Conservation (phyloP, 805 yeast species). For the Starmerella khaoyaiensis region DNA sequence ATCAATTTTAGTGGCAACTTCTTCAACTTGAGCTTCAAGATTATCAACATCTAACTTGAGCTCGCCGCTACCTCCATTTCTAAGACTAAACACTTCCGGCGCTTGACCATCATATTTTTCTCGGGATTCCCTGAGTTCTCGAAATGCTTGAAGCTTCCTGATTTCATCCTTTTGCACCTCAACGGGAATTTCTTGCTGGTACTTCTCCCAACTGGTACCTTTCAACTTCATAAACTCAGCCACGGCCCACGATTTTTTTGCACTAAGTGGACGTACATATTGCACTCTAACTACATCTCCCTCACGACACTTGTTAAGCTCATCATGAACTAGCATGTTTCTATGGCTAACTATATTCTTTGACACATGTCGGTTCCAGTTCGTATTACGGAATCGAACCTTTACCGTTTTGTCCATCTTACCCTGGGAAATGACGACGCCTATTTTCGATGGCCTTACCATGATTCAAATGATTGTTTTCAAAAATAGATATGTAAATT, state of each 20-base stretch:
- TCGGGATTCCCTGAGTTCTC: slow-evolving; percentile 35
- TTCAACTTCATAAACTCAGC: slow-evolving; percentile 81
- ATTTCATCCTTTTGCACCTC: slow-evolving; percentile 58
- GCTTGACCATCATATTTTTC: slow-evolving; percentile 19
- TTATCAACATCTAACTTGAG: slow-evolving; percentile 33
- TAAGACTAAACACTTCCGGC: slow-evolving; percentile 20
- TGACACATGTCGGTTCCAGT: slow-evolving; percentile 42
- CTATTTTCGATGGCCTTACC: slow-evolving; percentile 86
- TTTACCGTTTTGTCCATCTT: slow-evolving; percentile 92
- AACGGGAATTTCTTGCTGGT: slow-evolving; percentile 57
- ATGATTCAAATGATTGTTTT: slow-evolving; percentile 29
- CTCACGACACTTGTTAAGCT: slow-evolving; percentile 77
- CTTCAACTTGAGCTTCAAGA: slow-evolving; percentile 29
- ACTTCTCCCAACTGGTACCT: slow-evolving; percentile 82
- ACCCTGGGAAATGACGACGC: slow-evolving; percentile 90
- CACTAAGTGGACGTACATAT: slow-evolving; percentile 63
- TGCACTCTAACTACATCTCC: slow-evolving; percentile 94
- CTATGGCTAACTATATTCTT: slow-evolving; percentile 60
- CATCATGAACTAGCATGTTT: slow-evolving; percentile 87
- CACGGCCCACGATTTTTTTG: slow-evolving; percentile 73
- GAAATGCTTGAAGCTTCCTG: slow-evolving; percentile 41
- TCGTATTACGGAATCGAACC: slow-evolving; percentile 71
- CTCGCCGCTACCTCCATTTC: slow-evolving; percentile 9
- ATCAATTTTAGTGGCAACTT: slow-evolving; percentile 28
- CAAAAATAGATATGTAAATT: too few species aligned